Evolutionary conservation across 208 protist species (phyloP).

Genomic region (Lotmaria passim): DNA sequence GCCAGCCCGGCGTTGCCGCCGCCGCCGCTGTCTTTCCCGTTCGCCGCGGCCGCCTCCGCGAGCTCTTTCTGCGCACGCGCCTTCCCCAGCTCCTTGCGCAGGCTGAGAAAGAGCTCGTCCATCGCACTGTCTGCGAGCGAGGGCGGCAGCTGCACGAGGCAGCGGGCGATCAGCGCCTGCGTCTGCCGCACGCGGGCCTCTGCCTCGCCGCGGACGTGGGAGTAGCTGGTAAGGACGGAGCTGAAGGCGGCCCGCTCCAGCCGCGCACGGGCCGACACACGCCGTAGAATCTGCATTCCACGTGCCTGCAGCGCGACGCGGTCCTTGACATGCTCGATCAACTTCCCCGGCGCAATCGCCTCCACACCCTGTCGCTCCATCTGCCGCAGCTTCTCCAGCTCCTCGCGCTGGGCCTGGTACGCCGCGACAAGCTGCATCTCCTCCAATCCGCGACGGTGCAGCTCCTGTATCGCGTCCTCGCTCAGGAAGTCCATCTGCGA

Average conservation of each 20-base stretch:
- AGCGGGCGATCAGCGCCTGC: conserved; percentile 74
- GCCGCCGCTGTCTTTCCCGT: neutral
- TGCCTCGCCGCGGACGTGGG: conserved; percentile 42
- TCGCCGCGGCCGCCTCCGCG: conserved; percentile 2
- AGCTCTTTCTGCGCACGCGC: conserved; percentile 31
- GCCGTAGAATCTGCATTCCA: conserved; percentile 56
- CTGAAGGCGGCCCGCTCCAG: conserved; percentile 64
- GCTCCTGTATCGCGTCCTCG: conserved; percentile 47
- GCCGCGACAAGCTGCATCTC: conserved; percentile 70
- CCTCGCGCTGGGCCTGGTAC: conserved; percentile 64
- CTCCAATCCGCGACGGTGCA: conserved; percentile 62
- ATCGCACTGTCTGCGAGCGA: conserved; percentile 62
- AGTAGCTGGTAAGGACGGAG: conserved; percentile 60
- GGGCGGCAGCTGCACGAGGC: conserved; percentile 61
- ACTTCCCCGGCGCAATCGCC: conserved; percentile 56
- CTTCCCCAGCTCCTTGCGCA: conserved; percentile 42
- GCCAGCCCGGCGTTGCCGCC: conserved; percentile 16
- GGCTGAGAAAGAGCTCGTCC: conserved; percentile 52
- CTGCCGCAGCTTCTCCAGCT: conserved; percentile 61
- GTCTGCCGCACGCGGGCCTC: conserved; percentile 61
- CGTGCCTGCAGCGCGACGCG: conserved; percentile 47
- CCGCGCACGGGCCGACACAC: conserved; percentile 41
- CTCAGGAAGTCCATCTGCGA: conserved; percentile 46
- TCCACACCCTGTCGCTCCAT: conserved; percentile 82
- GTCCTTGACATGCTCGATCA: conserved; percentile 74